Evolutionary conservation across 2,329 filamentous ascomycete genomes (phyloP).

Genomic region (Neophaeococcomyces aloes): DNA sequence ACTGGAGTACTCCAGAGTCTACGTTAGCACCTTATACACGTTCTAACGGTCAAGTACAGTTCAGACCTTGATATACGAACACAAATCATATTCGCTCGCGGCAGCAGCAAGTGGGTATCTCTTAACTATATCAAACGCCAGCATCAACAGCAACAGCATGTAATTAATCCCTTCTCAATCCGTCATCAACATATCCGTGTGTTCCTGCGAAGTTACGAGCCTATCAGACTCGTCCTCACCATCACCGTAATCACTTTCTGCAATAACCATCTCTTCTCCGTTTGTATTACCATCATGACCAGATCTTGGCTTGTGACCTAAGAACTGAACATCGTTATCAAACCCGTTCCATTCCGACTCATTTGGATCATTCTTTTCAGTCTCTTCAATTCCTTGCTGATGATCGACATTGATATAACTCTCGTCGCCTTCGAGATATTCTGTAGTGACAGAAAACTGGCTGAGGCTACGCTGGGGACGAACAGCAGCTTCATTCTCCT

Average conservation of each 20-base stretch:
- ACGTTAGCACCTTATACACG: no score
- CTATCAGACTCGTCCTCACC: not conserved
- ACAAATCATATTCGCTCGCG: no score
- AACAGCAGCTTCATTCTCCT: not conserved
- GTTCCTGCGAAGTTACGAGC: not conserved
- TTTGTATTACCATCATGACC: no score
- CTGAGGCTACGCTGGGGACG: not conserved
- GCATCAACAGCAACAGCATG: no score
- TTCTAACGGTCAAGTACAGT: no score
- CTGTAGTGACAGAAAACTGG: slow-evolving; percentile 8
- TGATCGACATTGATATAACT: slow-evolving; percentile 7
- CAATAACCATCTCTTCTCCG: not conserved
- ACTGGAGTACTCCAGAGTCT: no score
- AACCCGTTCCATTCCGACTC: slow-evolving; percentile 1
- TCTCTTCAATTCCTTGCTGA: not conserved
- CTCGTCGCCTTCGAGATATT: slow-evolving; percentile 9
- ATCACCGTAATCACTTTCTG: not conserved
- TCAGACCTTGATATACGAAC: no score
- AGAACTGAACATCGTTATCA: not conserved
- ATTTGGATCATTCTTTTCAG: not conserved
- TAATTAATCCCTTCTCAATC: no score
- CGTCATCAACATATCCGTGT: slow-evolving; percentile 1
- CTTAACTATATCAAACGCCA: no score
- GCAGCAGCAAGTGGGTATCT: no score
- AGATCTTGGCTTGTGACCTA: not conserved